Base-by-base conservation (phyloP, 257 asterid genomes). In the Coffea canephora region DNA sequence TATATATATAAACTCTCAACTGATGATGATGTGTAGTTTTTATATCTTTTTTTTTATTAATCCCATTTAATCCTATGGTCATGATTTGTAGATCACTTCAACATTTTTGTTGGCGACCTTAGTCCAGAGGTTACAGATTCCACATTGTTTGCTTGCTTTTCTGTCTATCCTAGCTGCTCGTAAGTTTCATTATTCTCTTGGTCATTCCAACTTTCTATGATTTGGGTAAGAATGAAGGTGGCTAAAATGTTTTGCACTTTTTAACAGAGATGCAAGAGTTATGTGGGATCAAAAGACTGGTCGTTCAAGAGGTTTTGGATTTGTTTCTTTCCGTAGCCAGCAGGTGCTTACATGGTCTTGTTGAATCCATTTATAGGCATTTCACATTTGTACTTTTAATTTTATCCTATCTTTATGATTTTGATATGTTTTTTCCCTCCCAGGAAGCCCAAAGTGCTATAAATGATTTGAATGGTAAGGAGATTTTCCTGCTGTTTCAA, bases 261-360 rank as follows among this genome's bases (percentile, higher is more conserved):
- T 71, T 62, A 7, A 27, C 83, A 94, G 98, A 76, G 97, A 94
- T 85, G 98, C 98, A 46, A 88, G 94, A 88, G 98, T 94, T 65
- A 92, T 94, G 98, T 94, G 98, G 98, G 98, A 92, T 79, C 98
- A 92, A 88, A 94, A 94, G 85, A 90, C 97, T 82, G 97, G 98
- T 39, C 95, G 97, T 52, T 94, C 98, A 8, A 88, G 98, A 88
- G 98, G 98, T 15, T 94, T 92, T 83, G 98, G 98, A 16, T 94
- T 94, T 82, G 97, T 92, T 57, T 94, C 96, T 81, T 94, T 90
- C 69, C 97, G 97, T 57, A 88, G 62, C 77, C 98, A 94, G 89
- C 97, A 90, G 96, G 98, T 91, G 55, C 57, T 80, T 39, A 4
- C 41, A 73, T 70, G 67, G 31, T 36, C 71, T 55, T 41, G 1